Evolutionary conservation across 257 asterid species (phyloP), one percentile per base, ranked within the genome.

Genomic region (Nicotiana noctiflora): DNA sequence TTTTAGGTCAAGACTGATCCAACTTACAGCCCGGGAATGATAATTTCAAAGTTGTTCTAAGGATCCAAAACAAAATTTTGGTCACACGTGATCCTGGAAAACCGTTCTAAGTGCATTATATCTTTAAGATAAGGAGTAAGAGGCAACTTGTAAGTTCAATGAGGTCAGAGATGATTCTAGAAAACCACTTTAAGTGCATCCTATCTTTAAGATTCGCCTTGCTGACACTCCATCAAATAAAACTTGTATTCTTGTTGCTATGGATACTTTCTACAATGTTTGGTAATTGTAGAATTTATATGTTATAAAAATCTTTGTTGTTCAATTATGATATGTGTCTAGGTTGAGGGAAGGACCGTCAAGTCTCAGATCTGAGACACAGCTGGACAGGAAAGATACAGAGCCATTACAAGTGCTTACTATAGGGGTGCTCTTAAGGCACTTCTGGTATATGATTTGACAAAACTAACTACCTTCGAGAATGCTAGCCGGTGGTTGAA

Each of bases 311-410:
- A 40, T 70, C 12, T 44, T 70, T 70, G 19, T 32, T 70, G 34
- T 57, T 70, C 18, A 44, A 12, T 21, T 44, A 6, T 70, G 31
- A 67, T 57, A 8, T 80, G 49, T 74, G 21, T 80, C 8, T 75
- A 91, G 93, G 97, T 95, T n/a, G 98, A 95, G 87, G 98, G 93
- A 79, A 90, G 94, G 88, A 93, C 97, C 2, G 86, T 95, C 77
- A 95, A 95, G 89, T 93, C 98, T 85, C 98, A 95, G 83, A 95
- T 95, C 66, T 95, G 98, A 98, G 98, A 95, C 91, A 95, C 98
- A 1, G 98, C 98, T 59, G 98, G 98, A 18, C 98, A 95, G 84
- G 98, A 93, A 87, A 91, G 98, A 83, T 94, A 94, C 89, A 85
- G 98, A 64, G 98, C 98, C 84, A 95, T 95, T 32, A 95, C 98